Base-by-base conservation (phyloP, 1,284 basidiomycete genomes). In the Tilletiopsis washingtonensis region DNA sequence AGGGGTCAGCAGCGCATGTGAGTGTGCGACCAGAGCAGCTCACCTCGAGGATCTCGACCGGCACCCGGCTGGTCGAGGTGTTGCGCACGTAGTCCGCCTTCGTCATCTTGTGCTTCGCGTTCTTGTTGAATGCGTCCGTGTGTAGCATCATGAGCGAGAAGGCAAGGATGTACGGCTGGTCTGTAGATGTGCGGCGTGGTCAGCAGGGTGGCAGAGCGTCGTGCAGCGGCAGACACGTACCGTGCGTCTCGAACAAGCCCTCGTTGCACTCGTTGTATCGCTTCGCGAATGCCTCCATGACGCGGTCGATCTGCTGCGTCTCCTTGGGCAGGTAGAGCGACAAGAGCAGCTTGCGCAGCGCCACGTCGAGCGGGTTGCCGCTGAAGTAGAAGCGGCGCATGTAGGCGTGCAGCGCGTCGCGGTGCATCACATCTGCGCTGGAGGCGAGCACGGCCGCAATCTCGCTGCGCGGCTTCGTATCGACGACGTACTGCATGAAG, bases 131-230 rank as follows among this genome's bases (percentile, higher is more conserved):
- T 1, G 86, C 86, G 71, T 98, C 93, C 11, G 94, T 98, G 71
- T 97, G 91, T 40, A 99, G 79, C 91, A 99, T 97, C 73, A 99
- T 94, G 67, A 98, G 78, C 62, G 93, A 96, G 76, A 98, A 99
- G 12, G 93, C 88, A 38, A 99, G 78, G 41, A 98, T 87, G 76
- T 98, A 98, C 4, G 91, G 86, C 67, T 94, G 88, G 69, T 97
- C 91, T 34, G 17, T 34, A n/a, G n/a, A n/a, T n/a, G n/a, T n/a
- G n/a, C n/a, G n/a, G n/a, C n/a, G n/a, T n/a, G n/a, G 89, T 56
- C 15, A 24, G 39, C 6, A 19, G 29, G 25, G 15, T 5, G 15
- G n/a, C n/a, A 17, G 19, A 5, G 21, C 11, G 12, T 7, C 21
- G 14, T 5, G 45, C 12, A 45, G n/a, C 5, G 11, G 15, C 3